Evolutionary conservation across 495 filamentous ascomycete species (phyloP).

Genomic region (Corynascus novoguineensis): DNA sequence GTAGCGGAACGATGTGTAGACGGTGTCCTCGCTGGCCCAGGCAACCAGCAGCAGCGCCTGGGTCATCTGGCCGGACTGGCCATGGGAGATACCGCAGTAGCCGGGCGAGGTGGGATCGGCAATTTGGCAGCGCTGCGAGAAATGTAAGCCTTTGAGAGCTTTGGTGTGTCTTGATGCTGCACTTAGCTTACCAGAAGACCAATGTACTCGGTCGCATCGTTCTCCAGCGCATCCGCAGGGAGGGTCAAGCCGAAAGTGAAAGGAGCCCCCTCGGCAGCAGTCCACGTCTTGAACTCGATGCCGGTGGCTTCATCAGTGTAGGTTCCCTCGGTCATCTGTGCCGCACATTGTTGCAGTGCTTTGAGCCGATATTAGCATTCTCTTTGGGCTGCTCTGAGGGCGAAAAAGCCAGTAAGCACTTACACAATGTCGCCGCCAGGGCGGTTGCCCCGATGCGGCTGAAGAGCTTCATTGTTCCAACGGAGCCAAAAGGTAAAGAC

Average conservation of each 20-base stretch:
- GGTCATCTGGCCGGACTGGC: constrained; percentile 50
- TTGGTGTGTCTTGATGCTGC: not conserved
- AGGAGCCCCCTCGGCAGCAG: constrained; percentile 17
- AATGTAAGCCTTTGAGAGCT: not conserved
- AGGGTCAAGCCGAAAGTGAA: constrained; percentile 53
- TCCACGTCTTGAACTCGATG: constrained; percentile 43
- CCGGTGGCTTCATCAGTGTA: constrained; percentile 40
- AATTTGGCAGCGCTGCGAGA: constrained; percentile 28
- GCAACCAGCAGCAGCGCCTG: constrained; percentile 53
- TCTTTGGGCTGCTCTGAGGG: not conserved
- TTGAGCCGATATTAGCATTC: constrained; percentile 14
- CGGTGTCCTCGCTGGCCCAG: constrained; percentile 45
- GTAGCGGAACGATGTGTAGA: constrained; percentile 54
- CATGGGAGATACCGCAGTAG: constrained; percentile 54
- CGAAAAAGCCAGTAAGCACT: not conserved
- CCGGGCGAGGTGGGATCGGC: constrained; percentile 30
- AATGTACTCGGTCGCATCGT: constrained; percentile 54
- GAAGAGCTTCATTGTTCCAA: constrained; percentile 30
- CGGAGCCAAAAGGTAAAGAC: constrained; percentile 15
- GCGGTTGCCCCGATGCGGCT: constrained; percentile 24
- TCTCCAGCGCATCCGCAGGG: constrained; percentile 46
- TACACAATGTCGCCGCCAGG: constrained; percentile 30
- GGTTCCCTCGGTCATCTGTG: constrained; percentile 20
- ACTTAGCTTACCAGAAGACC: constrained; percentile 45
- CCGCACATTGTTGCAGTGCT: constrained; percentile 25